Percentiles rank a stretch among this genome's conserved stretches.
Conservation (phyloP, 139 green algal species). For the Diplosphaera chodatii region DNA sequence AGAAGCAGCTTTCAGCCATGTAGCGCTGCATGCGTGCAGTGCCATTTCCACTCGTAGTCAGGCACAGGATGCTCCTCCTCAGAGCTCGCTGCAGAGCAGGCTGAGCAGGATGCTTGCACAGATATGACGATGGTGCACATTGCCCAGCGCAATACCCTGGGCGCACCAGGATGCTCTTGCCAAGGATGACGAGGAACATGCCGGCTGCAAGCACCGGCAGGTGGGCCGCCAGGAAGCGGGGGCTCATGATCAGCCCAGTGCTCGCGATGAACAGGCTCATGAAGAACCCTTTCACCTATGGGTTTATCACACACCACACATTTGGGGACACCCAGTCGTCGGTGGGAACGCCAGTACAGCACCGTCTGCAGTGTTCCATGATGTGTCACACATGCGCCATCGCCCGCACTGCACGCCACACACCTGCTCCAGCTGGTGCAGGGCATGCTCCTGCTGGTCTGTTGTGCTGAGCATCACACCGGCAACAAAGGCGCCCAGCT, state of each 20-base stretch:
- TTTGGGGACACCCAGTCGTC: no score
- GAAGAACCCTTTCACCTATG: constrained; percentile 67
- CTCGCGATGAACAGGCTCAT: constrained; percentile 86
- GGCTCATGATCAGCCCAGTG: constrained; percentile 86
- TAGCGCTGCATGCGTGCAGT: not conserved
- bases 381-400: no score
- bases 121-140: no score
- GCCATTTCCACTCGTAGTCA: no score
- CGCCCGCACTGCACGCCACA: no score
- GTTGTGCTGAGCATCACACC: constrained; percentile 68
- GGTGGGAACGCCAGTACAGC: no score
- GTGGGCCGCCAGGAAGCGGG: constrained; percentile 83
- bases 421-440: constrained; percentile 49
- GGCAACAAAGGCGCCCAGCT: constrained; percentile 90
- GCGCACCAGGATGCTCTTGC: constrained; percentile 73
- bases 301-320: not conserved
- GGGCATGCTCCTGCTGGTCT: constrained; percentile 45
- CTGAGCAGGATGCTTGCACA: no score
- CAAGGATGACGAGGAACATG: constrained; percentile 58
- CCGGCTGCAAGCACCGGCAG: constrained; percentile 60
- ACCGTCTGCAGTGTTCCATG: no score
- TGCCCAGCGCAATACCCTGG: no score
- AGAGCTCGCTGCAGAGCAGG: no score
- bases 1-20: no score
- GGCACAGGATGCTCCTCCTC: no score